A percentile compares a stretch with the other conserved stretches of the same genome.
These are phyloP conservation scores for Bifiguratus adelaidae DNA, from an alignment of 192 early-diverging fungal species.

Conservation along the genomic window DNA sequence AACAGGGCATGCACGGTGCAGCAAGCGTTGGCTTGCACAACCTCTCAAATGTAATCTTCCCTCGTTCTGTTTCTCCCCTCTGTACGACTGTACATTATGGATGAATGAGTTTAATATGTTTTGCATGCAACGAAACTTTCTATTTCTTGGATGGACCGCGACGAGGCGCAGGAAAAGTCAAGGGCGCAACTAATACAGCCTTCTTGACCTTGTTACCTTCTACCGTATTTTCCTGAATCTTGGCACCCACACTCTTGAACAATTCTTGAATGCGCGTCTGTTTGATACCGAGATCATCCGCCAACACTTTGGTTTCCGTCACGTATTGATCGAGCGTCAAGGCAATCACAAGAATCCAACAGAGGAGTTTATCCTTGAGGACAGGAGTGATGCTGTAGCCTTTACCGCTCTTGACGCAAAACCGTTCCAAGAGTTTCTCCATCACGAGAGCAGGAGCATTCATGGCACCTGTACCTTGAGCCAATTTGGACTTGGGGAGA, in stretches of 20 bases:
- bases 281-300: slow-evolving; percentile 50
- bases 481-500: slow-evolving; percentile 27
- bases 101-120: too few species aligned
- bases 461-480: slow-evolving; percentile 34
- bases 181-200: slow-evolving; percentile 13
- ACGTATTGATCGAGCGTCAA: slow-evolving; percentile 65
- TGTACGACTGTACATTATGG: too few species aligned
- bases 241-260: slow-evolving; percentile 32
- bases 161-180: slow-evolving; percentile 14
- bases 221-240: slow-evolving; percentile 22
- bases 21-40: too few species aligned
- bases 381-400: slow-evolving; percentile 40
- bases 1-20: too few species aligned
- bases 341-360: slow-evolving; percentile 62
- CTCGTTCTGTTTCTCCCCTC: too few species aligned
- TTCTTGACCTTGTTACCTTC: slow-evolving; percentile 2
- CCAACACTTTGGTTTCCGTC: slow-evolving; percentile 46
- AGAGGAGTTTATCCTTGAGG: slow-evolving; percentile 63
- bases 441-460: slow-evolving; percentile 46
- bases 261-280: slow-evolving; percentile 25
- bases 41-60: too few species aligned
- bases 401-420: slow-evolving; percentile 50
- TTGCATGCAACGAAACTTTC: too few species aligned
- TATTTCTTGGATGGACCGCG: too few species aligned
- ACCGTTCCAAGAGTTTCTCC: slow-evolving; percentile 49